A percentile compares a stretch with the other conserved stretches of the same genome.
phyloP scores from a whole-genome alignment of 78 protist genomes.

The Cavenderia fasciculata region DNA sequence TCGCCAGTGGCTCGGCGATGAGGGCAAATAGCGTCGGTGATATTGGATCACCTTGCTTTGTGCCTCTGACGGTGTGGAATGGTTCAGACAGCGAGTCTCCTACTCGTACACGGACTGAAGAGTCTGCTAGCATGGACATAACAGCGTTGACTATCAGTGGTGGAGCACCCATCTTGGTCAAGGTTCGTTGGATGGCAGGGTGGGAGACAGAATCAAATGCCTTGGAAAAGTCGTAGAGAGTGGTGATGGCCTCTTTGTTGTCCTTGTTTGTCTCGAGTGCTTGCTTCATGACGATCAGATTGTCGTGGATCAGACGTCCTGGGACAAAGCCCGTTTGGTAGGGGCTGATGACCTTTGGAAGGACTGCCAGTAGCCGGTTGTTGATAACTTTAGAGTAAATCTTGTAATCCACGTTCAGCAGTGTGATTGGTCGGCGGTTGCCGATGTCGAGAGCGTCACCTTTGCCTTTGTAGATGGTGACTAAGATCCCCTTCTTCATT shows the following conservation, averaged over 20 bases:
- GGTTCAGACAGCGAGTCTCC: no score
- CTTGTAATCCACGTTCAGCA: slow-evolving; percentile 9
- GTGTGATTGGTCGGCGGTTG: not conserved
- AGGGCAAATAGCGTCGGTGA: not conserved
- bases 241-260: not conserved
- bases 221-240: not conserved
- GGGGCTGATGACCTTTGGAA: not conserved
- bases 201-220: not conserved
- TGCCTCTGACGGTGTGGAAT: no score
- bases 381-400: slow-evolving; percentile 8
- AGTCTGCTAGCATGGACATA: not conserved
- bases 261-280: not conserved
- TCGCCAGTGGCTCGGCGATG: not conserved
- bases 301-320: not conserved
- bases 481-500: not conserved
- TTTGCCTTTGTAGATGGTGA: slow-evolving; percentile 5
- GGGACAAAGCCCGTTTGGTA: slow-evolving; percentile 40
- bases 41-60: not conserved
- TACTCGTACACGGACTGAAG: not conserved
- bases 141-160: not conserved
- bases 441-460: not conserved
- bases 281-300: not conserved
- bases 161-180: not conserved
- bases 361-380: not conserved
- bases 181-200: not conserved